phyloP scores from a whole-genome alignment of 192 early-diverging fungal genomes.

The Coemansia sp. region DNA sequence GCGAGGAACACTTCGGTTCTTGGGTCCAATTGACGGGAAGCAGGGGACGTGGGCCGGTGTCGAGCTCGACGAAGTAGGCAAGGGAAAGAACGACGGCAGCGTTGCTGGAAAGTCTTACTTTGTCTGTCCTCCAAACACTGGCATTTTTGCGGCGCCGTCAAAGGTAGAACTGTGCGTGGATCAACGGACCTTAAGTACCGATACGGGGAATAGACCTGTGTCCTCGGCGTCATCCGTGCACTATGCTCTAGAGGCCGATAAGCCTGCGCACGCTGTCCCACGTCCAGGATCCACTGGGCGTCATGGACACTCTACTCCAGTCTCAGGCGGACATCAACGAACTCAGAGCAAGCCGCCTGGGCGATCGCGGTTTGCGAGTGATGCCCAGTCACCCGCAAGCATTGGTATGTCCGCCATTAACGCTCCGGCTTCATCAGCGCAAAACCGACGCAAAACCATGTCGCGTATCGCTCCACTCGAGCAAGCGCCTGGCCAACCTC shows the following conservation, averaged over 20 bases:
- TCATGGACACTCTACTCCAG: background rate
- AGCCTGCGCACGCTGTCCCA: background rate
- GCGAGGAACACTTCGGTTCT: slow-evolving; percentile 65
- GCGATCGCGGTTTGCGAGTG: slow-evolving; percentile 18
- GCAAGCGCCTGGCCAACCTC: background rate
- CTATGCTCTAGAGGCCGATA: background rate
- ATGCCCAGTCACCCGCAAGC: slow-evolving; percentile 9
- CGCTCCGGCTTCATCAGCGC: slow-evolving; percentile 16
- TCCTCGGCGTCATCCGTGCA: slow-evolving; percentile 6
- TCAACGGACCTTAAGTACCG: background rate
- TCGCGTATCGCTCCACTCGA: slow-evolving; percentile 13
- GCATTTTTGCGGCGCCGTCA: slow-evolving; percentile 70
- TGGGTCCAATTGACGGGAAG: slow-evolving; percentile 75
- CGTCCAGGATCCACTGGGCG: background rate
- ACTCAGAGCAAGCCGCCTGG: slow-evolving; percentile 14
- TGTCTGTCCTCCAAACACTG: slow-evolving; percentile 64
- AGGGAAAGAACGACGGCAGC: slow-evolving; percentile 77
- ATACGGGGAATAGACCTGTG: background rate
- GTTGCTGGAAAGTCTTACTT: slow-evolving; percentile 72
- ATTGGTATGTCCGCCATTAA: background rate
- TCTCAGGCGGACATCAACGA: slow-evolving; percentile 6
- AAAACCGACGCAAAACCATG: slow-evolving; percentile 36
- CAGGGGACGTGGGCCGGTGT: slow-evolving; percentile 79
- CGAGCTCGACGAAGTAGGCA: slow-evolving; percentile 67
- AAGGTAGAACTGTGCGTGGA: slow-evolving; percentile 47